Conservation (phyloP, 2,329 filamentous ascomycete genomes). For the Beauveria australis region DNA sequence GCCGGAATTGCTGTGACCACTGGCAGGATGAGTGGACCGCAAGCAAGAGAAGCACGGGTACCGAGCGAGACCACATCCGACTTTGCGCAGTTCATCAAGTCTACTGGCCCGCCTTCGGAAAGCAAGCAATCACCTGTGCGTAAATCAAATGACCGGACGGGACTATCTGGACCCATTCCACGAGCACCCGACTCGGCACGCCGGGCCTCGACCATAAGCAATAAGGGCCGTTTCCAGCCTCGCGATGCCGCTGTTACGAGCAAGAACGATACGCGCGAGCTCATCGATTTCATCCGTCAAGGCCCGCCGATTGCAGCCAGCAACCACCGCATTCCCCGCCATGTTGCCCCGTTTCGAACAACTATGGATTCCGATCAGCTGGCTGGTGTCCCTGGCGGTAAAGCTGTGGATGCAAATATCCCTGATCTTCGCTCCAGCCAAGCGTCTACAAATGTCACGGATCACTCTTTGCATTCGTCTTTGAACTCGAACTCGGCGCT, state of each 20-base stretch:
- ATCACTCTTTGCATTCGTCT: constrained; percentile 55
- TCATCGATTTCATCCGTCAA: constrained; percentile 92
- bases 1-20: constrained; percentile 15
- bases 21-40: constrained; percentile 16
- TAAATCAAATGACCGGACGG: constrained; percentile 19
- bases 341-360: constrained; percentile 75
- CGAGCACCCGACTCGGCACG: constrained; percentile 20
- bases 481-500: constrained; percentile 70
- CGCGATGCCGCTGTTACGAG: constrained; percentile 59
- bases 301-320: constrained; percentile 59
- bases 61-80: constrained; percentile 66
- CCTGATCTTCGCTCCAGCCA: constrained; percentile 49
- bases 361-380: constrained; percentile 84
- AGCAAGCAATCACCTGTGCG: constrained; percentile 30
- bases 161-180: constrained; percentile 15
- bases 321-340: constrained; percentile 63
- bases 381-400: constrained; percentile 43
- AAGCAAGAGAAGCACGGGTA: constrained; percentile 65
- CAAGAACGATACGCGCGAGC: constrained; percentile 65
- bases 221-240: constrained; percentile 54
- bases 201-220: constrained; percentile 32
- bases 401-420: constrained; percentile 48
- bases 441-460: constrained; percentile 48
- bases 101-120: constrained; percentile 52
- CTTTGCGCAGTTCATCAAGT: constrained; percentile 83